Percentiles rank a stretch among this genome's conserved stretches.
Evolutionary conservation across 2,329 filamentous ascomycete species (phyloP).

Genomic region (Bisporella sp.): DNA sequence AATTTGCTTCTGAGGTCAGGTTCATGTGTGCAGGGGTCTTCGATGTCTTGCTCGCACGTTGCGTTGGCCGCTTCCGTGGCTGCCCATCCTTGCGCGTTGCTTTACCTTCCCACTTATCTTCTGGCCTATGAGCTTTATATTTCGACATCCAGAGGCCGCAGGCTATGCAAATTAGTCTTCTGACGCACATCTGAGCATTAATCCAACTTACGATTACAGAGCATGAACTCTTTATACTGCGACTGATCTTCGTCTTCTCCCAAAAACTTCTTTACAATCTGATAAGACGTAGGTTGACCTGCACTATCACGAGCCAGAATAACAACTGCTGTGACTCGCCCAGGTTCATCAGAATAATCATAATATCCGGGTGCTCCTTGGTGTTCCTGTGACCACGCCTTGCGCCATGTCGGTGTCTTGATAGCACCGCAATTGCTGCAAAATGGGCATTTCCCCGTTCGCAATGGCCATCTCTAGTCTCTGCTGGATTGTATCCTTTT

Average conservation of each 20-base stretch:
- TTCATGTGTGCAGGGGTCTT: neutral
- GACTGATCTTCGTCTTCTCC: constrained; percentile 55
- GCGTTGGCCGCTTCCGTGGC: neutral
- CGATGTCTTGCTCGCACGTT: neutral
- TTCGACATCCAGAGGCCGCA: constrained; percentile 95
- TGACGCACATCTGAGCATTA: neutral
- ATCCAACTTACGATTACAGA: constrained; percentile 74
- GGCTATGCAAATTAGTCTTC: constrained; percentile 38
- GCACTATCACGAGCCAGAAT: constrained; percentile 55
- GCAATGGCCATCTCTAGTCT: constrained; percentile 57
- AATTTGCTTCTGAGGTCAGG: constrained; percentile 25
- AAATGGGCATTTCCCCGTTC: constrained; percentile 80
- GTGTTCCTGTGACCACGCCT: constrained; percentile 76
- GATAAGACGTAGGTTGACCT: constrained; percentile 58
- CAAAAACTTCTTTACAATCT: constrained; percentile 71
- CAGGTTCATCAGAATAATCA: constrained; percentile 66
- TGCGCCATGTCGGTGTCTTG: constrained; percentile 93
- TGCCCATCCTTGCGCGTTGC: neutral
- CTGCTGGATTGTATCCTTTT: constrained; percentile 35
- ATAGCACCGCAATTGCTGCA: constrained; percentile 93
- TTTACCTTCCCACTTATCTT: constrained; percentile 67
- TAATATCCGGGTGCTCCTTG: constrained; percentile 63
- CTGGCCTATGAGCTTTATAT: constrained; percentile 75
- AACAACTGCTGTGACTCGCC: constrained; percentile 68
- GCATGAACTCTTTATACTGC: constrained; percentile 61